Evolutionary conservation across 228 moss, liverwort and hornwort species (phyloP), one percentile per base, ranked within the genome.

Genomic region (Sphagnum magellanicum): DNA sequence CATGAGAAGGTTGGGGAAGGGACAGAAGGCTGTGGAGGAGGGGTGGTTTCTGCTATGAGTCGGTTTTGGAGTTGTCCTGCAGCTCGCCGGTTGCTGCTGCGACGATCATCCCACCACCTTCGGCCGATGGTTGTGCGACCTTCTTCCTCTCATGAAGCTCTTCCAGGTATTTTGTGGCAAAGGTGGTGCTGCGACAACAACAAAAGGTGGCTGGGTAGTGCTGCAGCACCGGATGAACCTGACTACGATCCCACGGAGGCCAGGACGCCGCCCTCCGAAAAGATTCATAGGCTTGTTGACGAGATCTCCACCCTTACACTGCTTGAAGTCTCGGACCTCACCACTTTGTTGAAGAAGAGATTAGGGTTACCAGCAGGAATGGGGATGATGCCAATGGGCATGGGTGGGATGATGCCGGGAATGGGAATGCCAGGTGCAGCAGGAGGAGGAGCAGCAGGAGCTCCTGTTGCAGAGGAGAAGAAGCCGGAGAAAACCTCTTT

Each of bases 401-500:
- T 81, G 78, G 53, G 51, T 9, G 78, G 77, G 80, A 77, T 79
- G 69, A 79, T 87, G 80, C 76, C 76, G 51, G 59, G 69, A 65
- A 61, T 74, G 8, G 76, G 71, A 13, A 70, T 67, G 6, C 16
- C 17, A 52, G 55, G 52, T 50, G 55, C 65, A 32, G 80, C 66
- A 12, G 75, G 50, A 17, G 49, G 71, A 16, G 59, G 71, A 32
- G 53, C 69, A n/a, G 70, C 16, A 14, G 84, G 75, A 10, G 78
- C 81, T 12, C 67, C 78, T 48, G 71, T 66, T 0, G 75, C 32
- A 8, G 81, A 78, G 46, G 78, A 81, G 74, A 81, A 81, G 69
- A 72, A 78, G 57, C 81, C 81, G 16, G 84, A 85, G 72, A 85
- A 85, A 72, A 85, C 81, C 13, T 78, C 73, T 15, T 85, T 85